Evolutionary conservation across 768 basidiomycete species (phyloP), one percentile per base, ranked within the genome.

Genomic region (Boletus rubroflammeus): DNA sequence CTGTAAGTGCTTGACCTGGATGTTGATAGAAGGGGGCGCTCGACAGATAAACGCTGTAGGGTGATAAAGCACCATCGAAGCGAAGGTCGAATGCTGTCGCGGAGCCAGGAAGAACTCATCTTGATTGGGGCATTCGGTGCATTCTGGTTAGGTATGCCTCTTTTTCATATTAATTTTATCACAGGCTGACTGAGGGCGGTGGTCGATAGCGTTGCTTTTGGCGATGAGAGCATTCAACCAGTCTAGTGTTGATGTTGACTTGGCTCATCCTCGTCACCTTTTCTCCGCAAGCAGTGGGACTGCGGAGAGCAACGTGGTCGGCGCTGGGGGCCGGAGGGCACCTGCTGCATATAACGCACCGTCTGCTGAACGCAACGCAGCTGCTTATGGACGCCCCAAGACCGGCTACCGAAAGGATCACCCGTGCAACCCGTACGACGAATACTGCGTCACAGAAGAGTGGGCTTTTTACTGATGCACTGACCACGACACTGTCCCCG

Each of bases 371-470:
- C 70, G 67, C 13, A 67, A 68, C 13, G 62, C 64, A n/a, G 67
- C 61, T 39, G 63, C 67, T 19, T 65, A 63, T 43, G 68, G 63
- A 47, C 69, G 61, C 14, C 64, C 60, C 38, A 70, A 55, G 56
- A 69, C 63, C 13, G 62, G 72, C 67, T 70, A 65, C 57, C 63
- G 67, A 23, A 70, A 56, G 60, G 80, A 81, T 32, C 76, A 77
- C 57, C 80, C 81, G 2, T 89, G 88, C 69, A 72, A 73, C 51
- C 73, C 73, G 41, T 81, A 84, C 56, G 84, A 83, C 55, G 72
- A 76, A 34, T 84, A 86, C 59, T 90, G 88, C 63, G 76, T 88
- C 28, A 79, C 84, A 11, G 88, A 90, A 60, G 86, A 88, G 67
- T 88, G 80, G 76, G 78, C 73, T 15, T 83, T 76, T 65, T 82